Evolutionary conservation across 176 grass and related monocot species (phyloP), one percentile per base, ranked within the genome.

Genomic region (Ananas comosus): DNA sequence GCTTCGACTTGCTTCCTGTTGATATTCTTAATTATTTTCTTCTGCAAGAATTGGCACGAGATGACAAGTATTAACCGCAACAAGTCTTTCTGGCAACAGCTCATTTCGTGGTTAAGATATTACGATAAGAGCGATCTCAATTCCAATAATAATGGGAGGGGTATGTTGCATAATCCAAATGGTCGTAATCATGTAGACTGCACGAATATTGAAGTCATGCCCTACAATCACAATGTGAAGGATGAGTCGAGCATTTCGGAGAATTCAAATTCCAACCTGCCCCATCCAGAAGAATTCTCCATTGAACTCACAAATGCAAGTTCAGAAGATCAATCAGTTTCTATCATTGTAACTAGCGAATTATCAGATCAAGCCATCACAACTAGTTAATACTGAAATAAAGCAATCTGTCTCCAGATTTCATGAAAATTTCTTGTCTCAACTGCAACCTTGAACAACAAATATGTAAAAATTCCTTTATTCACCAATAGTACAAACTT

Each of bases 1-100:
- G 86, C 83, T 64, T 88, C 91, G 13, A 58, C 54, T 3, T 58
- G 54, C 18, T 58, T 17, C 54, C 54, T 58, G 16, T n/a, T 58
- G 13, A 58, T 58, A 58, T 16, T 16, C 54, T 58, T n/a, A 58
- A 58, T 5, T 1, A 58, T 58, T 13, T 59, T 59, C 14, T 59
- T 59, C 54, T 59, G 19, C 54, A 19, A 59, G 16, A 59, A 59
- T 59, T 59, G 54, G 54, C 54, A 59, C 54, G 9, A 19, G 54
- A 59, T 59, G 54, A 59, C n/a, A 59, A 59, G 8, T 8, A 59
- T 59, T 18, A 9, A 59, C 19, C 13, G 8, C 19, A 16, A 59
- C 19, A 59, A 59, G 54, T 17, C 54, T 17, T 17, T 59, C 10
- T 21, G 54, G 54, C 13, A 2, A 8, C 14, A 12, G 19, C 14